Evolutionary conservation across 768 basidiomycete genomes (phyloP).

Genomic region (Leccinum rimulosum): DNA sequence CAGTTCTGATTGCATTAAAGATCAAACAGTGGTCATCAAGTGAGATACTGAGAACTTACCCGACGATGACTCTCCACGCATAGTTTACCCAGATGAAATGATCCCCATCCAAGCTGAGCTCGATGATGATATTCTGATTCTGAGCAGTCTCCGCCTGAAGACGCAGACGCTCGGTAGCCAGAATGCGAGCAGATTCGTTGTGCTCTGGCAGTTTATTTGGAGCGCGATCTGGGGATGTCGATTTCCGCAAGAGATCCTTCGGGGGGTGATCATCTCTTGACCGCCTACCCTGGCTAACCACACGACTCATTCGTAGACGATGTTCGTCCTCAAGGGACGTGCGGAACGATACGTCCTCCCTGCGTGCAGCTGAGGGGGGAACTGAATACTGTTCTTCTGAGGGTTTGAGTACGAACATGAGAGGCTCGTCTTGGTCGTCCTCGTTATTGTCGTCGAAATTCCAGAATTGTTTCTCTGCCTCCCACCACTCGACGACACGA

Average conservation of each 20-base stretch:
- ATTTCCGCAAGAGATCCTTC: constrained; percentile 44
- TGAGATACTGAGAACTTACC: constrained; percentile 47
- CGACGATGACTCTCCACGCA: constrained; percentile 90
- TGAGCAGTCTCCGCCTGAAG: constrained; percentile 93
- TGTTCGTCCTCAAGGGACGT: constrained; percentile 32
- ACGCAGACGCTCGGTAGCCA: constrained; percentile 84
- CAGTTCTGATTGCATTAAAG: constrained; percentile 51
- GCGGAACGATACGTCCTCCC: constrained; percentile 38
- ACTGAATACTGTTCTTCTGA: constrained; percentile 54
- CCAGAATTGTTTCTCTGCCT: constrained; percentile 99
- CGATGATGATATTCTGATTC: constrained; percentile 94
- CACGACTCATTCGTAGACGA: constrained; percentile 46
- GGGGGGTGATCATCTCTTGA: constrained; percentile 56
- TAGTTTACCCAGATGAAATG: constrained; percentile 96
- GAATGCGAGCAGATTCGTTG: constrained; percentile 75
- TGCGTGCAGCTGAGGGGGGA: constrained; percentile 39
- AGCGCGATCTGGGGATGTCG: constrained; percentile 36
- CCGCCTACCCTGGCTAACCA: constrained; percentile 50
- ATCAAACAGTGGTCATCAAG: constrained; percentile 7
- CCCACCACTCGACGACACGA: constrained; percentile 99
- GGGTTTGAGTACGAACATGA: constrained; percentile 92
- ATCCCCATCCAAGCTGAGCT: constrained; percentile 91
- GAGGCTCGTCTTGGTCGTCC: constrained; percentile 85
- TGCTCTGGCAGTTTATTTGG: constrained; percentile 54
- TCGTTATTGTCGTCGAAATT: constrained; percentile 93